Percentiles rank a stretch among this genome's conserved stretches.
Conservation (phyloP, 345 rosid genomes). For the Fremontodendron californicum region DNA sequence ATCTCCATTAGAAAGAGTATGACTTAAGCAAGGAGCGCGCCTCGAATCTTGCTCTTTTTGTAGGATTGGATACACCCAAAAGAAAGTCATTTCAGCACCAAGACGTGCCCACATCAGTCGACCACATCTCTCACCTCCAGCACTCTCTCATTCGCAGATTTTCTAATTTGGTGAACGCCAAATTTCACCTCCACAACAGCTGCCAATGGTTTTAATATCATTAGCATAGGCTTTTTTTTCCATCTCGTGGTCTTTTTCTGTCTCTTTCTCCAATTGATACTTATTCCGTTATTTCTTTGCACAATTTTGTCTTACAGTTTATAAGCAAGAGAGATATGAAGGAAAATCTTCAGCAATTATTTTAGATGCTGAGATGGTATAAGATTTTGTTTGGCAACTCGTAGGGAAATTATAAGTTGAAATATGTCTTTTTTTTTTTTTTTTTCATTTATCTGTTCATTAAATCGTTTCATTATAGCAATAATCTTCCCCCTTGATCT, state of each 20-base stretch:
- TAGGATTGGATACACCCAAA: no score
- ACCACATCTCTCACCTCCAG: no score
- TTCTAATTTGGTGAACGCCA: no score
- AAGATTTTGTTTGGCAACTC: conserved; percentile 62
- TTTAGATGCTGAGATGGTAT: conserved; percentile 73
- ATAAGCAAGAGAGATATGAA: conserved; percentile 46
- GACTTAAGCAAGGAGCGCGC: no score
- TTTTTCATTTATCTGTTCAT: neutral
- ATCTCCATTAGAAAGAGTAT: no score
- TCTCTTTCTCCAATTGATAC: neutral
- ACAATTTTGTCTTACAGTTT: conserved; percentile 5
- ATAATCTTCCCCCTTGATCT: neutral
- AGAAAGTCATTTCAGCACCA: no score
- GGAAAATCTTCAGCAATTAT: conserved; percentile 35
- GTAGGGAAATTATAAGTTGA: conserved; percentile 66
- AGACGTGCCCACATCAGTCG: no score
- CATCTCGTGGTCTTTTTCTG: neutral
- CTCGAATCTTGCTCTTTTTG: no score
- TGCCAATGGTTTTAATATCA: neutral
- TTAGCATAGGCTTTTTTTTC: no score
- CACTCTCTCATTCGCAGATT: no score
- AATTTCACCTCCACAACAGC: no score
- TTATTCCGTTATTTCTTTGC: neutral
- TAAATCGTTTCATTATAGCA: neutral
- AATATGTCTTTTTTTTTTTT: conserved; percentile 12